Evolutionary conservation across 2,329 filamentous ascomycete species (phyloP).

Genomic region (Xylariaceae sp.): DNA sequence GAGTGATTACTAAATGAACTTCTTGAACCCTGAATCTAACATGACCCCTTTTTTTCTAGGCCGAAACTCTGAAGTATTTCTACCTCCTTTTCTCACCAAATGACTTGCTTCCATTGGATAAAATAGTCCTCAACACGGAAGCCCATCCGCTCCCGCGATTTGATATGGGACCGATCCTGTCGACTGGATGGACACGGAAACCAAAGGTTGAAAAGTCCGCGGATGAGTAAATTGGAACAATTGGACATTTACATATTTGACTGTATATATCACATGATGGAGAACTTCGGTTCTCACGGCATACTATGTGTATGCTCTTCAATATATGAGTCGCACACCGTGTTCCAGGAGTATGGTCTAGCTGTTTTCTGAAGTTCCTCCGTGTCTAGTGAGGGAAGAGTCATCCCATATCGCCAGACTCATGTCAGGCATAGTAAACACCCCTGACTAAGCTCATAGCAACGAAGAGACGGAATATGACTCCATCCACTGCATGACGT

Average conservation of each 20-base stretch:
- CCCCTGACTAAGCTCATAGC: too few relatives aligned
- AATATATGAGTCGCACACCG: neutral
- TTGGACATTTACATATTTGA: neutral
- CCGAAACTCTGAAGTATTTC: conserved; percentile 96
- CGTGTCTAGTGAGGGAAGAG: too few relatives aligned
- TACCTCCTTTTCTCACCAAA: conserved; percentile 87
- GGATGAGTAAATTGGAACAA: neutral
- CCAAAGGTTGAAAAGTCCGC: conserved; percentile 43
- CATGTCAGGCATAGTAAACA: too few relatives aligned
- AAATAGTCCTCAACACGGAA: conserved; percentile 93
- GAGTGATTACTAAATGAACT: conserved; percentile 34
- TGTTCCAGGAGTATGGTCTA: too few relatives aligned
- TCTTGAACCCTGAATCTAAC: conserved; percentile 3
- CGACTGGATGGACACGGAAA: conserved; percentile 75
- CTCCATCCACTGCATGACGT: too few relatives aligned
- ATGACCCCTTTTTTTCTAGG: conserved; percentile 42
- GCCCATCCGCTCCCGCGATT: conserved; percentile 88
- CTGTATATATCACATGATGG: neutral
- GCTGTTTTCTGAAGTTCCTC: too few relatives aligned
- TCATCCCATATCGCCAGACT: too few relatives aligned
- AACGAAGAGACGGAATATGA: too few relatives aligned
- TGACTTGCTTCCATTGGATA: conserved; percentile 76
- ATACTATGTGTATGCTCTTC: neutral
- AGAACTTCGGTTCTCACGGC: neutral
- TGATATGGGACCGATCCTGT: conserved; percentile 69